Percentiles rank a stretch among this genome's conserved stretches.
Evolutionary conservation across 805 yeast species (phyloP).

Genomic region (Pichia deserticola): DNA sequence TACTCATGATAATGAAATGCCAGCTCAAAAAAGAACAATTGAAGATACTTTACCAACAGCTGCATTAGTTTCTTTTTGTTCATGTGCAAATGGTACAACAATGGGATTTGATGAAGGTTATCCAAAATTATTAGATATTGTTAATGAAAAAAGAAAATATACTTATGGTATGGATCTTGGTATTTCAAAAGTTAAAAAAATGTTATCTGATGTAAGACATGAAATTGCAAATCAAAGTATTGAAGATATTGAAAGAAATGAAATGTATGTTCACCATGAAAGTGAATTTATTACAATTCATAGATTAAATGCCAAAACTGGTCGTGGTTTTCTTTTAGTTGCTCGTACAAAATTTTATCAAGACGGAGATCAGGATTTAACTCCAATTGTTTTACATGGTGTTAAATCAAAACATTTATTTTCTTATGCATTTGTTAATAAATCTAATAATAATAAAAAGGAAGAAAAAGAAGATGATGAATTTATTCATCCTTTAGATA

Average conservation of each 20-base stretch:
- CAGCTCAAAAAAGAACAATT: constrained; percentile 81
- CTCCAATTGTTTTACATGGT: constrained; percentile 54
- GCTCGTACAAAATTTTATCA: constrained; percentile 73
- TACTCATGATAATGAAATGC: constrained; percentile 92
- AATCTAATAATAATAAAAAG: constrained; percentile 17
- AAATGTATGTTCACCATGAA: constrained; percentile 91
- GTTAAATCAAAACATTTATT: constrained; percentile 50
- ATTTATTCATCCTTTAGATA: constrained; percentile 56
- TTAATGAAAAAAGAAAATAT: constrained; percentile 63
- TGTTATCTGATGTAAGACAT: constrained; percentile 50
- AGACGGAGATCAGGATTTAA: constrained; percentile 43
- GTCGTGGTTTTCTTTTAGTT: constrained; percentile 81
- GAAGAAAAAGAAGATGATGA: not conserved
- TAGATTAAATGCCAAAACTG: constrained; percentile 73
- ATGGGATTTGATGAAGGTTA: constrained; percentile 92
- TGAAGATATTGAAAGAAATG: constrained; percentile 55
- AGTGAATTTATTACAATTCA: constrained; percentile 90
- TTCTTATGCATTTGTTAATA: constrained; percentile 45
- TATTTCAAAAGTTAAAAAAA: constrained; percentile 63
- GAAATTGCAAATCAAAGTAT: constrained; percentile 47
- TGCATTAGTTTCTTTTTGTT: constrained; percentile 86
- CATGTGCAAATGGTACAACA: constrained; percentile 90
- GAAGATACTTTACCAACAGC: constrained; percentile 95
- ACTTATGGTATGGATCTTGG: constrained; percentile 66
- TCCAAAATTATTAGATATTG: constrained; percentile 76